Evolutionary conservation across 2,329 filamentous ascomycete genomes (phyloP).

Genomic region (Talaromyces sp.): DNA sequence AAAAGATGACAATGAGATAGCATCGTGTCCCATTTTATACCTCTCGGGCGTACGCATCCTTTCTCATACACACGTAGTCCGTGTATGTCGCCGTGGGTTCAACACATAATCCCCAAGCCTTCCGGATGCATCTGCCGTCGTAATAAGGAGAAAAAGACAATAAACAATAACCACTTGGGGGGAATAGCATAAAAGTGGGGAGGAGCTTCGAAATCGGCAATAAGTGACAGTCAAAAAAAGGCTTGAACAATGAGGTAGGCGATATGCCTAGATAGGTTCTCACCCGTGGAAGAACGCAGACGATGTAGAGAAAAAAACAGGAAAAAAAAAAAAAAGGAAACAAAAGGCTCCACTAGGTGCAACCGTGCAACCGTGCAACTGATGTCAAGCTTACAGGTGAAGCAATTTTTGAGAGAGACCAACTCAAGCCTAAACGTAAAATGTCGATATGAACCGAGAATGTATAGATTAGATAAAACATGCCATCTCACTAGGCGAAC

Average conservation of each 20-base stretch:
- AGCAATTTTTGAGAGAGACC: background rate
- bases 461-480: background rate
- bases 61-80: background rate
- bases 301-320: background rate
- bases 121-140: background rate
- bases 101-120: background rate
- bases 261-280: constrained; percentile 9
- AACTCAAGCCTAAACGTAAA: background rate
- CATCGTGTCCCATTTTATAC: background rate
- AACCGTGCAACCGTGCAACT: too few relatives aligned
- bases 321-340: background rate
- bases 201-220: constrained; percentile 6
- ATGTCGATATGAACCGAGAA: background rate
- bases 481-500: background rate
- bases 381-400: background rate
- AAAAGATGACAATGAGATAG: background rate
- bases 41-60: background rate
- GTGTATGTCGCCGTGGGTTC: background rate
- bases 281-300: constrained; percentile 7
- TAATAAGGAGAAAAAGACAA: background rate
- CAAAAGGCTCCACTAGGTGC: background rate
- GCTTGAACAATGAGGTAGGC: constrained; percentile 4
- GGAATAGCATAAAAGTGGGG: constrained; percentile 1
- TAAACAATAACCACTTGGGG: constrained; percentile 1
- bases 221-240: constrained; percentile 12